Conservation (phyloP, 78 protist species). For the Dictyostelium firmibasis region DNA sequence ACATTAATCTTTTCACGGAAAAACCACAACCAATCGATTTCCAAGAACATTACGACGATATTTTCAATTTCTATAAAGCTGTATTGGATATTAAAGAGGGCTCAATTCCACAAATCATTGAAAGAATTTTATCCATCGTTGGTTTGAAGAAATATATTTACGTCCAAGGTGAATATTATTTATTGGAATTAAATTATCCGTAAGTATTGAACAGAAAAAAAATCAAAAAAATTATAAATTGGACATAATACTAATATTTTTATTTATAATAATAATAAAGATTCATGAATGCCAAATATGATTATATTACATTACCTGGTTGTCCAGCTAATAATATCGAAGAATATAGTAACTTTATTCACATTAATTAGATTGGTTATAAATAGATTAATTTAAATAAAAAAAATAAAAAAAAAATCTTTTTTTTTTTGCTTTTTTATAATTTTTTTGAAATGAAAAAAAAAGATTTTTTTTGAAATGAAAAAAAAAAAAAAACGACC, state of each 20-base stretch:
- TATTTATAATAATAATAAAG: background rate
- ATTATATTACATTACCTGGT: conserved; percentile 37
- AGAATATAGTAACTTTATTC: background rate
- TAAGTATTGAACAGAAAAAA: background rate
- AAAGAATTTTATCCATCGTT: conserved; percentile 8
- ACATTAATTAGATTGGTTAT: no score
- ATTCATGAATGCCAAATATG: conserved; percentile 39
- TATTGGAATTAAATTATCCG: conserved; percentile 35
- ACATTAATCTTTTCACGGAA: conserved; percentile 38
- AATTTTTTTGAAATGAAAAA: no score
- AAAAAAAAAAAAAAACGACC: background rate
- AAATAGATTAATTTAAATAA: no score
- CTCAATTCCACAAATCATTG: conserved; percentile 14
- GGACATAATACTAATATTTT: background rate
- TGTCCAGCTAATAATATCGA: background rate
- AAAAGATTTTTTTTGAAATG: no score
- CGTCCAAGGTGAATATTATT: conserved; percentile 11
- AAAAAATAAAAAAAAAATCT: no score
- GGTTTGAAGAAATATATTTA: conserved; percentile 48
- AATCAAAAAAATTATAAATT: no score
- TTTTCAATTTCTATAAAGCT: conserved; percentile 12
- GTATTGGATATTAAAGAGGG: background rate
- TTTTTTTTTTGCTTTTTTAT: no score
- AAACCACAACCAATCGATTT: conserved; percentile 48
- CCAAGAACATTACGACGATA: background rate